A percentile compares a stretch with the other conserved stretches of the same genome.
phyloP scores from a whole-genome alignment of 441 rosid genomes.

The Erysimum cheiri region DNA sequence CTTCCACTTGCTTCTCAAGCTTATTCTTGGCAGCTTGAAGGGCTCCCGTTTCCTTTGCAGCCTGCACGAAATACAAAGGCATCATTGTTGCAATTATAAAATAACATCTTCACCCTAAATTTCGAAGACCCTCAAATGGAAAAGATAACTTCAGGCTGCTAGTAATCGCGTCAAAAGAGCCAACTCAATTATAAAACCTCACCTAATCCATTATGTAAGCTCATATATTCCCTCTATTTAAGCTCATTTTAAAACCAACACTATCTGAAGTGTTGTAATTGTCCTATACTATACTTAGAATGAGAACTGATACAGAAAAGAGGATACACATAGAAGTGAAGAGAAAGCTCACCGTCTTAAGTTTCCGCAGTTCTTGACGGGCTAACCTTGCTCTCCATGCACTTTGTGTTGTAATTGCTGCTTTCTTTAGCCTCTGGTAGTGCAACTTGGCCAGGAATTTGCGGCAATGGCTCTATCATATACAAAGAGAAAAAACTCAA shows the following conservation, averaged over 20 bases:
- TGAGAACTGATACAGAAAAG: slow-evolving; percentile 5
- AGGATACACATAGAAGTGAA: slow-evolving; percentile 33
- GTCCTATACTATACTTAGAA: slow-evolving; percentile 22
- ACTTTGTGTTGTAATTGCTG: slow-evolving; percentile 74
- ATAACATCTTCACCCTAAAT: slow-evolving; percentile 29
- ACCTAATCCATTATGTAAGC: slow-evolving; percentile 9
- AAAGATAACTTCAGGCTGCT: slow-evolving; percentile 28
- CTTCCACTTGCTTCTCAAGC: slow-evolving; percentile 92
- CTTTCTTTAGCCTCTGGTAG: slow-evolving; percentile 68
- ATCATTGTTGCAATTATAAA: slow-evolving; percentile 11
- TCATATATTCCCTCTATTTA: slow-evolving; percentile 1
- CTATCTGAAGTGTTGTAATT: slow-evolving; percentile 8
- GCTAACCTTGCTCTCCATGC: slow-evolving; percentile 88
- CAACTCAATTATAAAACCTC: slow-evolving; percentile 12
- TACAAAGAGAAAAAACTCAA: slow-evolving; percentile 36
- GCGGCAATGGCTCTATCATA: slow-evolving; percentile 74
- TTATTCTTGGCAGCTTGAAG: slow-evolving; percentile 92
- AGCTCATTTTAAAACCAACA: slow-evolving; percentile 19
- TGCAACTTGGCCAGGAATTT: slow-evolving; percentile 60
- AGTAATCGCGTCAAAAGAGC: slow-evolving; percentile 21
- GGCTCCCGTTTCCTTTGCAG: slow-evolving; percentile 94
- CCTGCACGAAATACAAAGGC: slow-evolving; percentile 51
- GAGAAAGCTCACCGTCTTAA: slow-evolving; percentile 67
- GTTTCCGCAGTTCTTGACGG: slow-evolving; percentile 72
- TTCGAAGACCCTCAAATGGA: slow-evolving; percentile 19